phyloP scores from a whole-genome alignment of 148 eudicot species.

The Rhododendron henanense region DNA sequence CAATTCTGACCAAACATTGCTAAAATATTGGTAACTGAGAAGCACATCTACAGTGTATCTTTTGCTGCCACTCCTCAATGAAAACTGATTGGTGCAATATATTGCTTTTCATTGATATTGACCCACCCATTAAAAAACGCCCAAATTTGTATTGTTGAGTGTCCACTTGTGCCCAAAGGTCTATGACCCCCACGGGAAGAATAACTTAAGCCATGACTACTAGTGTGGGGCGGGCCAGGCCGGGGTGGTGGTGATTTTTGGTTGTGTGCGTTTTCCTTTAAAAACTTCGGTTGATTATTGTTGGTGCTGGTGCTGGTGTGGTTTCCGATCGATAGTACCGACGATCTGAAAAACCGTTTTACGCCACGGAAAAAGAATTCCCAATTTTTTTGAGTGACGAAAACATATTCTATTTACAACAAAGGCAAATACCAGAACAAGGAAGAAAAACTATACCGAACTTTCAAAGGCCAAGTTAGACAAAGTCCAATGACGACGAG shows the following conservation, averaged over 20 bases:
- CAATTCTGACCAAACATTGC: not conserved
- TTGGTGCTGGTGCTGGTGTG: too few relatives aligned
- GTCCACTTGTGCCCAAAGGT: too few relatives aligned
- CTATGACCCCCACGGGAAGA: too few relatives aligned
- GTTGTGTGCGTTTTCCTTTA: not conserved
- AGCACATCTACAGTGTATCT: not conserved
- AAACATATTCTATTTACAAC: too few relatives aligned
- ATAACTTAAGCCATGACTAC: not conserved
- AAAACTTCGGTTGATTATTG: not conserved
- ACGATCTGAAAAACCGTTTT: too few relatives aligned
- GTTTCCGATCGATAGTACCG: too few relatives aligned
- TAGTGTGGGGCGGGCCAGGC: not conserved
- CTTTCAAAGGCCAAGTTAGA: not conserved
- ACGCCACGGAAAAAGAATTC: too few relatives aligned
- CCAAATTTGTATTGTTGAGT: not conserved
- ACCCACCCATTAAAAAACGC: not conserved
- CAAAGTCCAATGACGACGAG: not conserved
- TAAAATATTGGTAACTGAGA: not conserved
- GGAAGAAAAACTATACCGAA: not conserved
- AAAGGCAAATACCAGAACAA: not conserved
- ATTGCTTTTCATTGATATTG: not conserved
- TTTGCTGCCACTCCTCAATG: not conserved
- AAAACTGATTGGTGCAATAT: not conserved
- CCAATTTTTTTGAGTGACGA: too few relatives aligned
- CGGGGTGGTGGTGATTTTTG: not conserved